These are phyloP conservation scores for Cardiospermum halicacabum DNA, from an alignment of 345 rosid species.

Conservation along the genomic window DNA sequence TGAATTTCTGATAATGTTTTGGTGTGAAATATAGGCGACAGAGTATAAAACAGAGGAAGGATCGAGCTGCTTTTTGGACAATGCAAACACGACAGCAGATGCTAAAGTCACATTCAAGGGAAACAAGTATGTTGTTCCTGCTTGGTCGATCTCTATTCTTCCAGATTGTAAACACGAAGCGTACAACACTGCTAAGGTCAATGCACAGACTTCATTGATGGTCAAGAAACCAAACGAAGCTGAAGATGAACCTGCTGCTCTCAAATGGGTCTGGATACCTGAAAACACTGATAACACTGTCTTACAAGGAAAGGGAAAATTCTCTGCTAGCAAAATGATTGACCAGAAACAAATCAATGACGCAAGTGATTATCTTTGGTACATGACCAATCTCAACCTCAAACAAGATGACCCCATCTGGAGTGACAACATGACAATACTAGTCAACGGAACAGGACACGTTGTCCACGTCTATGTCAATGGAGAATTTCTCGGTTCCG, in stretches of 20 bases:
- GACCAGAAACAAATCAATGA: conserved; percentile 60
- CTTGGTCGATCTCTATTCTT: conserved; percentile 72
- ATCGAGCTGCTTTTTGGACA: conserved; percentile 55
- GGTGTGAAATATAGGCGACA: conserved; percentile 36
- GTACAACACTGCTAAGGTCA: conserved; percentile 67
- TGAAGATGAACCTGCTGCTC: conserved; percentile 25
- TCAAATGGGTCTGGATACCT: conserved; percentile 62
- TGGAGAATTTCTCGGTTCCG: conserved; percentile 44
- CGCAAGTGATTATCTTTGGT: conserved; percentile 63
- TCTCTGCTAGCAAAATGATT: conserved; percentile 23
- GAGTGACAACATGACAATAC: conserved; percentile 39
- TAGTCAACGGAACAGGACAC: conserved; percentile 44
- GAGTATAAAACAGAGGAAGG: conserved; percentile 26
- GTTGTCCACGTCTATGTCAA: conserved; percentile 57
- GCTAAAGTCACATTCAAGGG: conserved; percentile 45
- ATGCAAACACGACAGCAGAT: conserved; percentile 37
- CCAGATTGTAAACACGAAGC: conserved; percentile 52
- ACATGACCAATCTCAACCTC: conserved; percentile 49
- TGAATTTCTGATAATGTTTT: neutral
- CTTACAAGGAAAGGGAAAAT: conserved; percentile 30
- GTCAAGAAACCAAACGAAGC: conserved; percentile 29
- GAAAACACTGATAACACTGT: conserved; percentile 28
- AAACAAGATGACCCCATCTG: conserved; percentile 39
- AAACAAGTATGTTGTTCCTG: conserved; percentile 35
- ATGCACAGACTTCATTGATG: conserved; percentile 47